Percentiles rank a stretch among this genome's conserved stretches.
These are phyloP conservation scores for Nematocida sp. DNA, from an alignment of 371 early-diverging fungal species.

Conservation along the genomic window DNA sequence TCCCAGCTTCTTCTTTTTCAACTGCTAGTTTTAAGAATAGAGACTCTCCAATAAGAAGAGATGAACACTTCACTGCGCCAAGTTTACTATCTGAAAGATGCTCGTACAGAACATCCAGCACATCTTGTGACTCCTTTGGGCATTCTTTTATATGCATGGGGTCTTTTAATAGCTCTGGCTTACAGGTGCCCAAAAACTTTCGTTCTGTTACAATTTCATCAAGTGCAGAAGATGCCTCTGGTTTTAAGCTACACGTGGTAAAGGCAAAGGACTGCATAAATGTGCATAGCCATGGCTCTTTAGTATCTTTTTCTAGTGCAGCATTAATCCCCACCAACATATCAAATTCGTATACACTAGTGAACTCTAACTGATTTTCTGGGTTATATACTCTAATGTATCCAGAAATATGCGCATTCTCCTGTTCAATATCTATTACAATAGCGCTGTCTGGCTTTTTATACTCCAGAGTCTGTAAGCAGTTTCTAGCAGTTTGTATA, in stretches of 20 bases:
- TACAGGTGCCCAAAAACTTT: neutral
- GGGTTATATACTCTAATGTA: neutral
- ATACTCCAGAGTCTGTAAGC: neutral
- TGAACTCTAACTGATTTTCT: neutral
- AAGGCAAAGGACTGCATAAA: conserved; percentile 25
- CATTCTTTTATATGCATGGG: neutral
- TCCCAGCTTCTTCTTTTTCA: neutral
- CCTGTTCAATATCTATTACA: neutral
- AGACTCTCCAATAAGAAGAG: conserved; percentile 5
- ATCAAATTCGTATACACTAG: conserved; percentile 5
- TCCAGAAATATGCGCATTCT: neutral
- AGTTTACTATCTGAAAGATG: neutral
- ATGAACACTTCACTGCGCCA: neutral
- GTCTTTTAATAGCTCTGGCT: neutral
- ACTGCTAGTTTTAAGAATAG: conserved; percentile 7
- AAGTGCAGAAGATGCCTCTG: neutral
- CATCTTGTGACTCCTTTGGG: neutral
- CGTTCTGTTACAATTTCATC: neutral
- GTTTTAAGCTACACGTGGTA: neutral
- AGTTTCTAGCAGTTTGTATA: conserved; percentile 2
- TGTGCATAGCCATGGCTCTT: conserved; percentile 38
- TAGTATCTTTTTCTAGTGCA: conserved; percentile 9
- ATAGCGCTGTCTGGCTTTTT: neutral
- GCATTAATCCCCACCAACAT: neutral
- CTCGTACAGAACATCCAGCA: neutral